Evolutionary conservation across 768 basidiomycete species (phyloP), one percentile per base, ranked within the genome.

Genomic region (Kwoniella sp.): DNA sequence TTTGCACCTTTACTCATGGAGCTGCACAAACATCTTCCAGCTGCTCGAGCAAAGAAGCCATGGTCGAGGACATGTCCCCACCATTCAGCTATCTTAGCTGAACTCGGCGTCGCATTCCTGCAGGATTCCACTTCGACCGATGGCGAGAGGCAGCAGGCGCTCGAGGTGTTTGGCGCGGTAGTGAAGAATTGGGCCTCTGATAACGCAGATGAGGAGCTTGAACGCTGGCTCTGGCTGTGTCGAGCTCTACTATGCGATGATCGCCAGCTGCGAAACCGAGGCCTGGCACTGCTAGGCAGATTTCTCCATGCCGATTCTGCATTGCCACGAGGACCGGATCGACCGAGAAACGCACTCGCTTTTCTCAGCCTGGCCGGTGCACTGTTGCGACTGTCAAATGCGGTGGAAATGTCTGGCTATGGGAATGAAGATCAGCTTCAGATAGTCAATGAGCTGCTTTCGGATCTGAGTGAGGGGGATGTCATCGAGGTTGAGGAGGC

Each of bases 1-100:
- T 76, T 72, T 53, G 74, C 71, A 5, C 74, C 74, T 15, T 63
- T 76, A 2, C 55, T 76, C 13, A 70, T 65, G 27, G 74, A 70
- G 53, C 36, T 76, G 19, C 74, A 76, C 56, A 59, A 63, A 53
- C 65, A 73, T 50, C 67, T 76, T 10, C 72, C 74, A 5, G 68
- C 72, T 8, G 74, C 70, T 33, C 55, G 74, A 56, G 68, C 74
- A 10, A 69, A 72, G 49, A 69, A 68, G 51, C 47, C 65, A 2
- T 76, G 74, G 74, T 69, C 70, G 6, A 47, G 70, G n/a, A 76
- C 74, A 1, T 73, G 67, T 44, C 74, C 74, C 15, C 72, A 73
- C 62, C 74, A 76, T 60, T 61, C 59, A 8, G 63, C 66, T 7
- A 70, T 76, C n/a, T 58, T 76, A 8, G 68, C 70, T 15, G 74